Evolutionary conservation across 2,329 filamentous ascomycete species (phyloP), one percentile per base, ranked within the genome.

Genomic region (Aspergillus glaucus): DNA sequence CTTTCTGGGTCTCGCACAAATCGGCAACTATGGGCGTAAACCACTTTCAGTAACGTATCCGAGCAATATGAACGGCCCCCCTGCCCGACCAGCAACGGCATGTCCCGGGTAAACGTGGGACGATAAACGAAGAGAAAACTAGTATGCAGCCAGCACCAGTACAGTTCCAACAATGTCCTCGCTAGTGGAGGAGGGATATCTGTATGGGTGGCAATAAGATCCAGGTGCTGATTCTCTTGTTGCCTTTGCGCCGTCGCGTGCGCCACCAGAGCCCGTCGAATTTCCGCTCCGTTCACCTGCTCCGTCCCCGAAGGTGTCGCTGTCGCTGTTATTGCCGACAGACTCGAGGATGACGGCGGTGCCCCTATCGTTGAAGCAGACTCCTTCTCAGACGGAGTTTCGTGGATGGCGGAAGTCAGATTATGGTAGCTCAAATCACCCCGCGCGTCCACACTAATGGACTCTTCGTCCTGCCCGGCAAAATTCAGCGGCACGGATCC

Each of bases 131-230:
- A 60, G 21, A 60, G 46, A 45, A 64, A 64, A 7, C 58, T 51
- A 5, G 61, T 60, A 44, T 62, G 59, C 32, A 59, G 47, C 61
- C 61, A 64, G 42, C 58, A 59, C 58, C 60, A 64, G 42, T 64
- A 56, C 39, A 60, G 54, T 36, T 61, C 56, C 10, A 64, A 43
- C n/a, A 63, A 49, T 45, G 55, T 56, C 7, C 51, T 50, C 4
- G 57, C 56, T 6, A 62, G 44, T 17, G 61, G 55, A 15, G 54
- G 55, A 2, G 61, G 53, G 4, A 64, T 47, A 44, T 62, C 58
- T 8, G 55, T 50, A 22, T 55, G 56, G 14, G 53, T 49, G 9
- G 56, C 53, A 17, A 55, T 32, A 21, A 45, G 43, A n/a, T 45
- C 28, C 17, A 51, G 39, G 15, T 45, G 43, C 7, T 41, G 26